Evolutionary conservation across 129 eudicot species (phyloP).

Genomic region (Chrysanthemum makinoi): DNA sequence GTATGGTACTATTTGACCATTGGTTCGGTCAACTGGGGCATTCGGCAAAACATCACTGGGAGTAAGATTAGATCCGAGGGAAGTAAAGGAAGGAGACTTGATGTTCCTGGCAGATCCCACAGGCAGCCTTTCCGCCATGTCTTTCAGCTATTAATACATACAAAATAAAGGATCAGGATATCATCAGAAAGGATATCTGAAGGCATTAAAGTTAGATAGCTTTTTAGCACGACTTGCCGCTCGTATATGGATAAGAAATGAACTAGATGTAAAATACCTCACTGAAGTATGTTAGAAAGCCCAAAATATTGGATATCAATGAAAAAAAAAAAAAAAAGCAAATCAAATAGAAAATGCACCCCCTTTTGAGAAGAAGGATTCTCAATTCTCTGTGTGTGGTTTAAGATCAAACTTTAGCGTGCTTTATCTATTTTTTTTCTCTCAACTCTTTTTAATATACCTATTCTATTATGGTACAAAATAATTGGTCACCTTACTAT

Average conservation of each 20-base stretch:
- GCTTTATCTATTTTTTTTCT: neutral
- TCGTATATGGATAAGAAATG: neutral
- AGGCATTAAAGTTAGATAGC: too few species aligned
- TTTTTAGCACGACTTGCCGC: neutral
- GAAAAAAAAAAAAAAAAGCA: neutral
- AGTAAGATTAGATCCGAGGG: slow-evolving; percentile 46
- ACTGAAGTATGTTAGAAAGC: neutral
- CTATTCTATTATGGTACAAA: too few species aligned
- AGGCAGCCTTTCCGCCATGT: slow-evolving; percentile 96
- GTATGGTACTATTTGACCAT: slow-evolving; percentile 41
- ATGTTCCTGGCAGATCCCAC: slow-evolving; percentile 73
- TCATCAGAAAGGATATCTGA: too few species aligned
- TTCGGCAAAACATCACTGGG: slow-evolving; percentile 41
- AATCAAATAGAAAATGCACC: neutral
- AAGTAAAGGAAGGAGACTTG: slow-evolving; percentile 58
- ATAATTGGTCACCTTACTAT: too few species aligned
- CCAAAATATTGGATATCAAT: neutral
- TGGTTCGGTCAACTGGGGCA: slow-evolving; percentile 42
- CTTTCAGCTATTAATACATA: slow-evolving; percentile 61
- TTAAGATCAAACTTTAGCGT: neutral
- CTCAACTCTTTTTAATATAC: too few species aligned
- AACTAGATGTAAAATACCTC: neutral
- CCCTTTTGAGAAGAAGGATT: neutral
- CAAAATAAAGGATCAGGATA: slow-evolving; percentile 13
- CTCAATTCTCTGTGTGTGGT: neutral